phyloP scores from a whole-genome alignment of 352 stramenopile genomes.

The Plasmopara halstedii region DNA sequence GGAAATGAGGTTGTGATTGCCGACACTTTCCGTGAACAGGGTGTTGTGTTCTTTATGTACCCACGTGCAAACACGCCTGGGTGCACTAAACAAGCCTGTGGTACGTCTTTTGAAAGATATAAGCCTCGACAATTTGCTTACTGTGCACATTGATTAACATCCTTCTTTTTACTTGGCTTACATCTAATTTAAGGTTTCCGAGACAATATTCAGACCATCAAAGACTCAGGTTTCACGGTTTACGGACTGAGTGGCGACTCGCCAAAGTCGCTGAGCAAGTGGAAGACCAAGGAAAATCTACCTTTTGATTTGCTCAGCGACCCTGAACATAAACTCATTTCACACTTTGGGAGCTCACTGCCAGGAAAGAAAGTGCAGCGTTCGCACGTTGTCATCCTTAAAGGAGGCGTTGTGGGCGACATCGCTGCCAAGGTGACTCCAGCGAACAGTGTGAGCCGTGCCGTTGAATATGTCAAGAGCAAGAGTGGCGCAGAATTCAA shows the following conservation, averaged over 20 bases:
- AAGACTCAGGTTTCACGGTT: slow-evolving; percentile 67
- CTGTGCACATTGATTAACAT: not conserved
- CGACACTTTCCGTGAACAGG: slow-evolving; percentile 69
- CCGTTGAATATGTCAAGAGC: slow-evolving; percentile 63
- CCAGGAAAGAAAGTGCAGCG: slow-evolving; percentile 71
- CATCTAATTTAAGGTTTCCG: slow-evolving; percentile 54
- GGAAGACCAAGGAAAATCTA: slow-evolving; percentile 73
- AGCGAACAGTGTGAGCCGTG: slow-evolving; percentile 61
- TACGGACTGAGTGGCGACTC: slow-evolving; percentile 76
- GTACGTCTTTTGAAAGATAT: slow-evolving; percentile 25
- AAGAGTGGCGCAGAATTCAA: slow-evolving; percentile 13
- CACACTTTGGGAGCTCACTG: slow-evolving; percentile 82
- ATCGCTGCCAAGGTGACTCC: slow-evolving; percentile 74
- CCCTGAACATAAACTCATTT: slow-evolving; percentile 72
- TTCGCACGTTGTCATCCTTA: slow-evolving; percentile 78
- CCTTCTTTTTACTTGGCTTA: not conserved
- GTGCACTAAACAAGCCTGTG: slow-evolving; percentile 84
- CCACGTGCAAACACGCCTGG: slow-evolving; percentile 78
- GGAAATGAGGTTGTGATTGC: slow-evolving; percentile 41
- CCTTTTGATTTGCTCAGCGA: slow-evolving; percentile 80
- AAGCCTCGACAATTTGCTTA: not conserved
- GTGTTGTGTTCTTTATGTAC: slow-evolving; percentile 88
- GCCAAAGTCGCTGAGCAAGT: slow-evolving; percentile 62
- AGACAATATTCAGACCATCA: slow-evolving; percentile 77
- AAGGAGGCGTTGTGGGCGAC: slow-evolving; percentile 71